Evolutionary conservation across 2,329 filamentous ascomycete genomes (phyloP), one percentile per base, ranked within the genome.

Genomic region (Sphaerulina populicola): DNA sequence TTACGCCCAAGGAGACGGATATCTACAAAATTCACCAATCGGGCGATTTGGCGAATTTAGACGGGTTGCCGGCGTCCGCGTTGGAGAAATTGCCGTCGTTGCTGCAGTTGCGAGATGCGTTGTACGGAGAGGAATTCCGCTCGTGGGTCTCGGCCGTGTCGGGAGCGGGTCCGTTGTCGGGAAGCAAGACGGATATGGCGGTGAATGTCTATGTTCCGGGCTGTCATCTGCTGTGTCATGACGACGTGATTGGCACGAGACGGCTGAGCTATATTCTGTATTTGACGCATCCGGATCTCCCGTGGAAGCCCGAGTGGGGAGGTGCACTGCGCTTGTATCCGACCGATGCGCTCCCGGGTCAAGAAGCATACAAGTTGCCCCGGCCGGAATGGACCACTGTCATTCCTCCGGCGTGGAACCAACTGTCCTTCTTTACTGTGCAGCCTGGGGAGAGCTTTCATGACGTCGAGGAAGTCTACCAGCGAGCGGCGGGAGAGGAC

Each of bases 1-100:
- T 98, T 73, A 96, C 93, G 10, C 90, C 90, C 62, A 98, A 98
- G 71, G 93, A 98, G 71, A 98, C 93, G 43, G 93, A 98, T 69
- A 98, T 98, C 63, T 98, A 98, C 79, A 95, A 94, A 72, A 97
- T 98, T 66, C 90, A 96, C 77, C 93, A 98, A 74, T 97, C 91
- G 4, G 93, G 93, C 59, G 93, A 98, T 68, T 79, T 98, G 31
- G 93, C 93, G 42, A 98, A 98, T 71, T 81, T 98, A 52, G 91
- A 96, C 70, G 93, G 93, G 21, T 80, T 98, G 39, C 88, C 94
- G 56, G 84, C 94, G 66, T 82, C 83, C 6, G 89, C 90, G 6
- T 78, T 97, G 49, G 79, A 85, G 55, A 89, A 88, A 66, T 75
- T 98, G 11, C 93, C 93, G 0, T 94, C 88, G 10, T 76, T 98